Conservation (phyloP, 345 rosid species). For the Adansonia digitata region DNA sequence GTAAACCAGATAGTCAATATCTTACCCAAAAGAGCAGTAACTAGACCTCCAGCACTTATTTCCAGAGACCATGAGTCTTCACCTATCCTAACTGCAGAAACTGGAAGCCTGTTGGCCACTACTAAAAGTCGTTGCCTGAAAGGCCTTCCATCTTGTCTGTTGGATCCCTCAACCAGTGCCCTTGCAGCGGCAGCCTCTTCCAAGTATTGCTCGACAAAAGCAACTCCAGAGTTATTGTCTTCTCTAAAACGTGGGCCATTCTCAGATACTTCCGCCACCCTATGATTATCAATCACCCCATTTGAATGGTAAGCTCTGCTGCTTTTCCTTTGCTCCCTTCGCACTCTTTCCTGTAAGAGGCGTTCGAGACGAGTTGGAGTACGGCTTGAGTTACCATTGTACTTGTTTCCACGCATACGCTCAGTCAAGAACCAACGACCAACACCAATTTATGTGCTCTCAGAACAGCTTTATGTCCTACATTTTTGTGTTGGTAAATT, state of each 20-base stretch:
- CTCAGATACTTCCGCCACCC: slow-evolving; percentile 37
- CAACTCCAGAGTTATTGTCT: slow-evolving; percentile 42
- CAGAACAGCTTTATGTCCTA: slow-evolving; percentile 38
- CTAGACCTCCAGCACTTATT: slow-evolving; percentile 96
- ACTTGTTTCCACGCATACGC: slow-evolving; percentile 95
- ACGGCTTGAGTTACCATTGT: slow-evolving; percentile 53
- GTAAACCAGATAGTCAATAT: neutral
- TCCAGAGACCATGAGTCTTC: slow-evolving; percentile 94
- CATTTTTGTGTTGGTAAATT: slow-evolving; percentile 37
- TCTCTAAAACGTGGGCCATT: slow-evolving; percentile 45
- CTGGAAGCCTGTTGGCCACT: slow-evolving; percentile 96
- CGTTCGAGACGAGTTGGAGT: slow-evolving; percentile 63
- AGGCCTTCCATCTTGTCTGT: slow-evolving; percentile 59
- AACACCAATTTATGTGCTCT: slow-evolving; percentile 24
- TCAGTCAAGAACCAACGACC: slow-evolving; percentile 38
- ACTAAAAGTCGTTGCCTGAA: slow-evolving; percentile 80
- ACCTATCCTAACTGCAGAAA: slow-evolving; percentile 91
- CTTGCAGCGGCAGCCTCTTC: slow-evolving; percentile 59
- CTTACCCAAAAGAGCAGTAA: slow-evolving; percentile 91
- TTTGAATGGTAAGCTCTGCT: slow-evolving; percentile 40
- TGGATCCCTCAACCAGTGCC: slow-evolving; percentile 42
- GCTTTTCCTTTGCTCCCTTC: slow-evolving; percentile 60
- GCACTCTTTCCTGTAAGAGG: slow-evolving; percentile 71
- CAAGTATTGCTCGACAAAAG: slow-evolving; percentile 56
- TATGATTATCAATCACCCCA: slow-evolving; percentile 43